A percentile compares a stretch with the other conserved stretches of the same genome.
Conservation (phyloP, 805 yeast species). For the Candida peoriensis region DNA sequence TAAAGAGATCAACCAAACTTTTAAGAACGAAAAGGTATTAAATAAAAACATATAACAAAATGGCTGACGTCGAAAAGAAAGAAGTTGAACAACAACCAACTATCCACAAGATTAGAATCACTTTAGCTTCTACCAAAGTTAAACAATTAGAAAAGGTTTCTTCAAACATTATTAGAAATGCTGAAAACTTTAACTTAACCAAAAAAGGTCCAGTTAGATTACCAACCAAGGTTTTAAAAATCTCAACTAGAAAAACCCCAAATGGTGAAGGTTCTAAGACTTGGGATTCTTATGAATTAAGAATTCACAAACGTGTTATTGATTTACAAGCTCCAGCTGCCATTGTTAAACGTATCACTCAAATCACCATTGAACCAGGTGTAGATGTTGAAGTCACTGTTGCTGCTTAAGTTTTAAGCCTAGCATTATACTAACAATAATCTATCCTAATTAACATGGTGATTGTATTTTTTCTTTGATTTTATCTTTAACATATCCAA, state of each 20-base stretch:
- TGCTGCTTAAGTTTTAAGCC: constrained; percentile 54
- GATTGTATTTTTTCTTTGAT: constrained; percentile 3
- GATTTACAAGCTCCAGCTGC: constrained; percentile 96
- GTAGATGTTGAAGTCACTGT: constrained; percentile 94
- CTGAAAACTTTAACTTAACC: constrained; percentile 73
- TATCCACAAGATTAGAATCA: constrained; percentile 97
- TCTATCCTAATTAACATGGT: not conserved
- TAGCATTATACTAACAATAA: not conserved
- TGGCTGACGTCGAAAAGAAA: constrained; percentile 84
- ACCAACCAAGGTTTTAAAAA: constrained; percentile 98
- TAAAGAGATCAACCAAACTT: constrained; percentile 19
- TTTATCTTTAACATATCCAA: too few species aligned
- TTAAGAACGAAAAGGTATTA: constrained; percentile 37
- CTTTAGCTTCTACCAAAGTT: constrained; percentile 98
- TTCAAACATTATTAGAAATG: constrained; percentile 82
- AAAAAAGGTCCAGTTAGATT: constrained; percentile 99
- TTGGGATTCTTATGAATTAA: constrained; percentile 99
- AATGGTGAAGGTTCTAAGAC: constrained; percentile 99
- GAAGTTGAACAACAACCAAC: constrained; percentile 77
- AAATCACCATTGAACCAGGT: constrained; percentile 98
- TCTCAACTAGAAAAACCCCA: constrained; percentile 99
- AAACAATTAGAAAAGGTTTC: constrained; percentile 97
- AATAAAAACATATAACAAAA: too few species aligned
- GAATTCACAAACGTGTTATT: constrained; percentile 99
- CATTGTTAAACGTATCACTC: constrained; percentile 91